Evolutionary conservation across 805 yeast species (phyloP).

Genomic region (Kodamaea restingae): DNA sequence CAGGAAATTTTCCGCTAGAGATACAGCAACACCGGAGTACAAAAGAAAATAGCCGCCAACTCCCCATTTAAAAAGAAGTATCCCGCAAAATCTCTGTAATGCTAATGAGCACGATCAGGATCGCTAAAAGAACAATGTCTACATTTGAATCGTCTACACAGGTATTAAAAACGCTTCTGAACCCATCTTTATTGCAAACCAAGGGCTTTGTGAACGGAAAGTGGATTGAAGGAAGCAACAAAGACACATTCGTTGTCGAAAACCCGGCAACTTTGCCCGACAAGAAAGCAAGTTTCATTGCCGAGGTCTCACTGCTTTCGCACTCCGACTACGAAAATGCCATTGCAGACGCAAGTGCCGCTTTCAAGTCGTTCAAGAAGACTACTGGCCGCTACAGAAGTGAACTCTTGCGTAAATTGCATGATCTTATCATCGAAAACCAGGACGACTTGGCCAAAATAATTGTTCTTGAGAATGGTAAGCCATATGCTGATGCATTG

Average conservation of each 20-base stretch:
- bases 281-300: conserved; percentile 38
- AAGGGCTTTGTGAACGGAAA: conserved; percentile 68
- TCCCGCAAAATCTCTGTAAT: not conserved
- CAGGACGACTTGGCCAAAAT: conserved; percentile 62
- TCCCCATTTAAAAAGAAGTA: not conserved
- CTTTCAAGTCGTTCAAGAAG: conserved; percentile 50
- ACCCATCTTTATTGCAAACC: conserved; percentile 51
- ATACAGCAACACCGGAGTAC: not conserved
- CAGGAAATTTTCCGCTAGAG: conserved; percentile 3
- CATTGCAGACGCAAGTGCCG: conserved; percentile 48
- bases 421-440: conserved; percentile 52
- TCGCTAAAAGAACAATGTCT: conserved; percentile 6
- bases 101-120: conserved; percentile 3
- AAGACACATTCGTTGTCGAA: conserved; percentile 54
- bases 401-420: conserved; percentile 48
- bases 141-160: conserved; percentile 9
- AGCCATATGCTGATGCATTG: conserved; percentile 63
- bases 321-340: conserved; percentile 51
- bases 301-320: conserved; percentile 53
- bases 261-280: conserved; percentile 64
- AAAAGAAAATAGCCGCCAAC: conserved; percentile 2
- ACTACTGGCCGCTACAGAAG: conserved; percentile 58
- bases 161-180: conserved; percentile 28
- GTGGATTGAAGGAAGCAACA: conserved; percentile 51
- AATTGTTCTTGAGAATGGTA: conserved; percentile 70